Evolutionary conservation across 129 eudicot species (phyloP).

Genomic region (Flaveria trinervia): DNA sequence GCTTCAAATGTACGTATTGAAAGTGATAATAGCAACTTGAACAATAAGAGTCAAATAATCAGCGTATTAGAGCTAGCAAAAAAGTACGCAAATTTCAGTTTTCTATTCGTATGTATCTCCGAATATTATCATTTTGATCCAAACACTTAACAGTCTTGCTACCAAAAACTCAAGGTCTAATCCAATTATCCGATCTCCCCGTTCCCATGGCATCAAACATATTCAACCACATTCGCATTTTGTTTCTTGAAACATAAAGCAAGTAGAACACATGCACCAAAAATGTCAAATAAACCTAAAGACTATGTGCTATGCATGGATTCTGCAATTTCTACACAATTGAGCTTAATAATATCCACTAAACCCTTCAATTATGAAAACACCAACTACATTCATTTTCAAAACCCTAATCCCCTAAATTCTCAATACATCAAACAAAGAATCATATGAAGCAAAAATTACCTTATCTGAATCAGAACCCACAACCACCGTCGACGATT

Average conservation of each 20-base stretch:
- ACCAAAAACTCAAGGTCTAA: background rate
- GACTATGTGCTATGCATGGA: background rate
- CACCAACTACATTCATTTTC: slow-evolving; percentile 1
- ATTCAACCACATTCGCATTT: background rate
- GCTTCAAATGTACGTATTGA: background rate
- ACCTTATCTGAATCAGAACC: slow-evolving; percentile 39
- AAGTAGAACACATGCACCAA: background rate
- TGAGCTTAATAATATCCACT: background rate
- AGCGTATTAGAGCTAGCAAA: background rate
- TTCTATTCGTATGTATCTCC: background rate
- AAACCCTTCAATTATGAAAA: background rate
- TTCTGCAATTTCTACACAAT: background rate
- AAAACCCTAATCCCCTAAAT: slow-evolving; percentile 26
- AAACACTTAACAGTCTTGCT: background rate
- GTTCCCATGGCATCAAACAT: background rate
- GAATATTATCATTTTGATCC: background rate
- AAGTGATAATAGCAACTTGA: background rate
- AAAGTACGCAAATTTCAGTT: background rate
- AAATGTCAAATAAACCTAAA: slow-evolving; percentile 1
- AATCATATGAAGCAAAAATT: background rate
- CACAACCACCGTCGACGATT: slow-evolving; percentile 27
- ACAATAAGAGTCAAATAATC: background rate
- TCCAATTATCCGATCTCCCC: background rate
- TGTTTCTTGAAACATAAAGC: background rate
- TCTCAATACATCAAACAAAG: background rate